Evolutionary conservation across 495 filamentous ascomycete genomes (phyloP).

Genomic region (Amphirosellinia nigrospora): DNA sequence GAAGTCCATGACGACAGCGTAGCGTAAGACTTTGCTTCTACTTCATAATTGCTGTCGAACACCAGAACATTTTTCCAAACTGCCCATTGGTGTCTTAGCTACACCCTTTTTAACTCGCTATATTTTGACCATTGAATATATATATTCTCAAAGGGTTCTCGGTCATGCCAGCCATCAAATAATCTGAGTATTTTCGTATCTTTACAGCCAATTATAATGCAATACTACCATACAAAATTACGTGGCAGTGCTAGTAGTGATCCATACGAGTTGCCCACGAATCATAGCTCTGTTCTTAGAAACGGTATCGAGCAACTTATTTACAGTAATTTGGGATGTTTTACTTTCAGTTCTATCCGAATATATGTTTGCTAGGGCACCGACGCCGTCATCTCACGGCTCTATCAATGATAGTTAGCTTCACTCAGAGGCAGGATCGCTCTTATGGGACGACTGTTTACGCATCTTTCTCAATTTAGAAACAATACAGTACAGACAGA

Average conservation of each 20-base stretch:
- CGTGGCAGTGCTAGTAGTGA: conserved; percentile 11
- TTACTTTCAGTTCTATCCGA: background rate
- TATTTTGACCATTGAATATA: background rate
- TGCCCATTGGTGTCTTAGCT: background rate
- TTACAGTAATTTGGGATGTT: background rate
- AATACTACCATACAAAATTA: conserved; percentile 21
- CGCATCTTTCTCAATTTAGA: background rate
- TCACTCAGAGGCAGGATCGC: background rate
- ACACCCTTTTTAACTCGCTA: background rate
- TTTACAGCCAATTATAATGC: conserved; percentile 1
- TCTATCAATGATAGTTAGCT: background rate
- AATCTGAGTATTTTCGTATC: conserved; percentile 10
- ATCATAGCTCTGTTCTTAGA: background rate
- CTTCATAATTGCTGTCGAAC: background rate
- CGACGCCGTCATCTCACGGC: background rate
- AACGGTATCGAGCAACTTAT: background rate
- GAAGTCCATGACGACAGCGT: conserved; percentile 22
- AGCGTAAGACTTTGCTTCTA: background rate
- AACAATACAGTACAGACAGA: background rate
- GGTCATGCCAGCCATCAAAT: background rate
- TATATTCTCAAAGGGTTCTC: background rate
- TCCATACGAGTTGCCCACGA: conserved; percentile 13
- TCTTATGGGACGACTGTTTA: background rate
- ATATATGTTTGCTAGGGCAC: background rate
- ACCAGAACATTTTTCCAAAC: background rate